A percentile compares a stretch with the other conserved stretches of the same genome.
Evolutionary conservation across 495 filamentous ascomycete species (phyloP).

Genomic region (Neurospora sp.): DNA sequence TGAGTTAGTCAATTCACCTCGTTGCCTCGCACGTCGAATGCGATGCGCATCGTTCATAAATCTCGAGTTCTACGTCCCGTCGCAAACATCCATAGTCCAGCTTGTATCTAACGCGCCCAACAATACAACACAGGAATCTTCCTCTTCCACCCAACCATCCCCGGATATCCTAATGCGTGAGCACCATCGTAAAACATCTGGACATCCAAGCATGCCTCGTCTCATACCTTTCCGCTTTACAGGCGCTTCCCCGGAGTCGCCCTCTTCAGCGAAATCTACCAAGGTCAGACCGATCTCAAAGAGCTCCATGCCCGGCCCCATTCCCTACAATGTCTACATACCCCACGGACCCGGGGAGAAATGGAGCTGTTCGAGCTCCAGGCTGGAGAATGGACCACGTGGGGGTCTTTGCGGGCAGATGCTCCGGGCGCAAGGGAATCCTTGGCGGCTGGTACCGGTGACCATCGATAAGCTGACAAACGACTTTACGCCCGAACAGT

Average conservation of each 20-base stretch:
- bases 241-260: conserved; percentile 82
- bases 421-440: neutral
- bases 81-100: neutral
- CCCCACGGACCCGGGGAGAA: neutral
- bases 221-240: conserved; percentile 11
- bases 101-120: neutral
- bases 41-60: neutral
- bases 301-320: neutral
- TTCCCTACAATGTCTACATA: neutral
- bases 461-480: neutral
- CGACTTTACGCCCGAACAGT: conserved; percentile 41
- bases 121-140: conserved; percentile 56
- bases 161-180: conserved; percentile 72
- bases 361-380: neutral
- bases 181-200: conserved; percentile 4
- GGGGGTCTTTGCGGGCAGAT: neutral
- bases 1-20: conserved; percentile 25
- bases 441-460: neutral
- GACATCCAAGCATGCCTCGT: neutral
- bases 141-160: conserved; percentile 76
- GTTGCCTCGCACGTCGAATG: neutral
- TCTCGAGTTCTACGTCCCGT: neutral
- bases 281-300: conserved; percentile 47
- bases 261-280: conserved; percentile 92
- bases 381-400: neutral